A percentile compares a stretch with the other conserved stretches of the same genome.
Conservation (phyloP, 805 yeast species). For the Metschnikowia picachoensis region DNA sequence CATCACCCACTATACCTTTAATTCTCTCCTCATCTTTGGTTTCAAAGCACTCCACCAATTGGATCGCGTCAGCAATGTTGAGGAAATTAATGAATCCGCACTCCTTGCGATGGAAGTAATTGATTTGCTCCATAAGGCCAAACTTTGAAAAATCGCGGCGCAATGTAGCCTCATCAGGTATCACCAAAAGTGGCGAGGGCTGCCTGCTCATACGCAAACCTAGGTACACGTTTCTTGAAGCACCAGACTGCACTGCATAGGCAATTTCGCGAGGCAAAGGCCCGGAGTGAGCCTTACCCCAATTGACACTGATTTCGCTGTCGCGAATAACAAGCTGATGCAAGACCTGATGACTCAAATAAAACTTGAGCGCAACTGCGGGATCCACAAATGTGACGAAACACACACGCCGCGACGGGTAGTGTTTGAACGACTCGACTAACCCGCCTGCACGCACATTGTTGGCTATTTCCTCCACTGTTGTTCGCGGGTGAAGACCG, state of each 20-base stretch:
- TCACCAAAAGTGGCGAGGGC: constrained; percentile 12
- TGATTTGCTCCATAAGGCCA: constrained; percentile 76
- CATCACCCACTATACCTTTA: constrained; percentile 36
- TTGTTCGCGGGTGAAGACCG: constrained; percentile 58
- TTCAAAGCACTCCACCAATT: constrained; percentile 57
- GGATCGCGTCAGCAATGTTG: constrained; percentile 60
- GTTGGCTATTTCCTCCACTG: constrained; percentile 71
- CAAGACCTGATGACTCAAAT: constrained; percentile 50
- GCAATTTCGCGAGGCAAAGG: constrained; percentile 53
- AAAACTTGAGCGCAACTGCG: constrained; percentile 62
- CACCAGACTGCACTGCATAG: constrained; percentile 67
- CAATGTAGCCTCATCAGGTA: constrained; percentile 45
- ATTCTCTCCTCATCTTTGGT: constrained; percentile 26
- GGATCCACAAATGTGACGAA: constrained; percentile 69
- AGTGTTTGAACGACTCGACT: constrained; percentile 52
- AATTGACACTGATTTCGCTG: constrained; percentile 59
- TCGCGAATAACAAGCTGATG: constrained; percentile 62
- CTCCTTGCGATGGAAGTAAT: constrained; percentile 61
- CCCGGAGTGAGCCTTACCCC: constrained; percentile 69
- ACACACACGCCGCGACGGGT: constrained; percentile 54
- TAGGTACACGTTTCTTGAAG: constrained; percentile 72
- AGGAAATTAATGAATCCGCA: constrained; percentile 75
- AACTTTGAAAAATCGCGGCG: constrained; percentile 58
- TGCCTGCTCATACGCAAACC: constrained; percentile 43
- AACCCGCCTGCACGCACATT: constrained; percentile 73